Base-by-base conservation (phyloP, 2,329 filamentous ascomycete genomes). In the Pseudogymnoascus sp. region DNA sequence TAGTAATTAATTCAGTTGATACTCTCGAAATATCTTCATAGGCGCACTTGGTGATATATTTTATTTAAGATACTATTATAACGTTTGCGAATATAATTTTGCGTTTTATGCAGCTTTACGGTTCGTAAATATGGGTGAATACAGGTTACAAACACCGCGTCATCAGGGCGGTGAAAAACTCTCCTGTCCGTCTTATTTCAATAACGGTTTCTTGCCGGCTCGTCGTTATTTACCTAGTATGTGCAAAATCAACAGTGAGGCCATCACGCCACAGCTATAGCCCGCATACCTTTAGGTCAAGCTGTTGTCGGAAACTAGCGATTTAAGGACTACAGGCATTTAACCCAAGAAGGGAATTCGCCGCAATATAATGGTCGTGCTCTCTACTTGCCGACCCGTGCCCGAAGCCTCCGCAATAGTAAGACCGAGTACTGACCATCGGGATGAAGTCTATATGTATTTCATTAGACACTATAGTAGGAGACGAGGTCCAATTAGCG, bases 331-430 rank as follows among this genome's bases (percentile, higher is more conserved):
- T 2, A 10, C 6, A 11, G 23, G 14, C 23, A 25, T 28, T 54
- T 54, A 54, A 54, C 48, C 48, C 8, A 54, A 54, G 25, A 31
- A n/a, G 48, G 48, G 25, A 54, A 54, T 54, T 54, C 48, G 48
- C 48, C 48, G 48, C 25, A 54, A 8, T 54, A 31, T 31, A 31
- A 31, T 31, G 14, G 25, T 25, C 48, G 25, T 54, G 48, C 5
- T 48, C 25, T 31, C 8, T 13, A 13, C 25, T 31, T 54, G n/a
- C 25, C 23, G 10, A n/a, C 48, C 48, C 7, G 4, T 11, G 25
- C 4, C 14, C 25, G 48, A 54, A 16, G 31, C 14, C 25, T 54
- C 48, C 14, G 48, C 19, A 31, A 31, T 54, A 54, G 21, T 54
- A 54, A 54, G 48, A 4, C 48, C 48, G 48, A 54, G n/a, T 11